Evolutionary conservation across 176 grass and related monocot species (phyloP).

Genomic region (Sorghum bicolor): Sorghum_bicolor_NCBIv3 NC_012876.2:57642001-57642500

Average conservation of each 20-base stretch:
- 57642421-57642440: background rate
- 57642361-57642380: slow-evolving; percentile 82
- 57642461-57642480: background rate
- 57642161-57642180: slow-evolving; percentile 60
- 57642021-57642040: no score
- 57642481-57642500: background rate
- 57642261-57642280: slow-evolving; percentile 64
- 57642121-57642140: slow-evolving; percentile 48
- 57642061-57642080: background rate
- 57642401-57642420: background rate
- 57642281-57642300: slow-evolving; percentile 45
- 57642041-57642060: background rate
- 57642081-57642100: slow-evolving; percentile 33
- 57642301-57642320: slow-evolving; percentile 65
- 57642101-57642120: slow-evolving; percentile 60
- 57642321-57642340: slow-evolving; percentile 76
- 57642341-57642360: slow-evolving; percentile 58
- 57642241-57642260: slow-evolving; percentile 46
- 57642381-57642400: slow-evolving; percentile 60
- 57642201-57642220: slow-evolving; percentile 68
- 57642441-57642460: background rate
- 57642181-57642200: slow-evolving; percentile 31
- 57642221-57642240: slow-evolving; percentile 69
- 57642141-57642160: slow-evolving; percentile 46
- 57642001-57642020: background rate